Conservation (phyloP, 768 basidiomycete species). For the Leccinum longicurvipes region DNA sequence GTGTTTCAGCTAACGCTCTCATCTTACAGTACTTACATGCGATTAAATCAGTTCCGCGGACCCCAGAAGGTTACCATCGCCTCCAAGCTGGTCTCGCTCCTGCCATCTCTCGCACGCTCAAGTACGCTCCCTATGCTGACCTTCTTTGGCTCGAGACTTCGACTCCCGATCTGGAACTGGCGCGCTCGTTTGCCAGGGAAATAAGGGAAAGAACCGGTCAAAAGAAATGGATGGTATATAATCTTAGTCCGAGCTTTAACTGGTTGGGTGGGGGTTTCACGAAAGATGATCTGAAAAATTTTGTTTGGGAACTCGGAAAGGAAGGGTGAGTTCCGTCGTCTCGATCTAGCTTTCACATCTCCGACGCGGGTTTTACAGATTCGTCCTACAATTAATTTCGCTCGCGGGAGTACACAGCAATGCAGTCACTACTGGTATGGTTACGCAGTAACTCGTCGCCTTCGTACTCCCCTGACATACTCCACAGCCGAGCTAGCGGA, state of each 20-base stretch:
- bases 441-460: slow-evolving; percentile 28
- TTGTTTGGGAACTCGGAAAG: slow-evolving; percentile 87
- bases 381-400: slow-evolving; percentile 86
- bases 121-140: slow-evolving; percentile 85
- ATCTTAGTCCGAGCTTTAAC: slow-evolving; percentile 92
- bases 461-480: slow-evolving; percentile 3
- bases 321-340: slow-evolving; percentile 56
- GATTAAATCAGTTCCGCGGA: slow-evolving; percentile 65
- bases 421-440: slow-evolving; percentile 70
- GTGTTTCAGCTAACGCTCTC: slow-evolving; percentile 25
- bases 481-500: slow-evolving; percentile 69
- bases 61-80: slow-evolving; percentile 89
- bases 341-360: not conserved
- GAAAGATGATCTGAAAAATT: slow-evolving; percentile 73
- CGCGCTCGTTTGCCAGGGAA: slow-evolving; percentile 70
- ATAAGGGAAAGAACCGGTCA: slow-evolving; percentile 66
- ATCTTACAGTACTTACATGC: not conserved
- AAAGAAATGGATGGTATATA: slow-evolving; percentile 82
- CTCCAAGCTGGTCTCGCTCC: slow-evolving; percentile 78
- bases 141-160: slow-evolving; percentile 94
- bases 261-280: slow-evolving; percentile 84
- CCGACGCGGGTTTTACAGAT: slow-evolving; percentile 42
- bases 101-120: slow-evolving; percentile 75
- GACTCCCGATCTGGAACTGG: slow-evolving; percentile 77
- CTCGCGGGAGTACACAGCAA: slow-evolving; percentile 87